A percentile compares a stretch with the other conserved stretches of the same genome.
Evolutionary conservation across 2,329 filamentous ascomycete genomes (phyloP).

Genomic region (Hypoxylon sp.): DNA sequence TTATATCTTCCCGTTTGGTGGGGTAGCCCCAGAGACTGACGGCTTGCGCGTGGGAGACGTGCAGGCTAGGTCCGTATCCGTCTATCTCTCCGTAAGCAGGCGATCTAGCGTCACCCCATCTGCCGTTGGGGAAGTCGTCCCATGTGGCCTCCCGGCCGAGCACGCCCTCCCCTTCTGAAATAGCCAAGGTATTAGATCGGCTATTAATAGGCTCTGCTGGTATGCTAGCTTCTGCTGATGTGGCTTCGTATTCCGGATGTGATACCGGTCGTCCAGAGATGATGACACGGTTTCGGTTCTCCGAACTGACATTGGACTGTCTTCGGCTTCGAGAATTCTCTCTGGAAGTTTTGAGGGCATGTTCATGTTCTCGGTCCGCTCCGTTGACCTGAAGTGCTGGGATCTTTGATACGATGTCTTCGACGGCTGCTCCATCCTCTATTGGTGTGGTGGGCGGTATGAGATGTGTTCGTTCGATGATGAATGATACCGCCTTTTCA

Average conservation of each 20-base stretch:
- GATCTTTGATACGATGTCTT: constrained; percentile 62
- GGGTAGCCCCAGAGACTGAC: constrained; percentile 89
- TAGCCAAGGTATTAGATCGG: constrained; percentile 87
- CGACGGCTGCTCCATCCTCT: constrained; percentile 66
- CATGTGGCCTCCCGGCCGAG: constrained; percentile 95
- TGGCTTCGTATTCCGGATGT: constrained; percentile 77
- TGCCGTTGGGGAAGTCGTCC: constrained; percentile 98
- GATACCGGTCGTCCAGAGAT: constrained; percentile 75
- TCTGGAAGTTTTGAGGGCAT: constrained; percentile 53
- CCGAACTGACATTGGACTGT: constrained; percentile 84
- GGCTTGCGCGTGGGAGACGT: constrained; percentile 88
- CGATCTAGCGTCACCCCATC: constrained; percentile 93
- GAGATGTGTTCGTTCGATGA: constrained; percentile 86
- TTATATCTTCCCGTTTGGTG: constrained; percentile 78
- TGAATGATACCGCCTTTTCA: constrained; percentile 95
- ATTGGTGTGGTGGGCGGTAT: constrained; percentile 74
- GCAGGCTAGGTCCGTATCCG: constrained; percentile 96
- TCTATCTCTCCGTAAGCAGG: constrained; percentile 97
- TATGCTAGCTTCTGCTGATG: constrained; percentile 82
- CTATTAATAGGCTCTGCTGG: constrained; percentile 80
- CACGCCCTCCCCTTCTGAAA: constrained; percentile 92
- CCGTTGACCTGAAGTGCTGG: constrained; percentile 69
- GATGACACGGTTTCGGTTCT: constrained; percentile 90
- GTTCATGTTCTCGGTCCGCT: constrained; percentile 49
- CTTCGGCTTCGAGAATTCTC: constrained; percentile 66